These are phyloP conservation scores for Xylariaceae sp. DNA, from an alignment of 2,329 filamentous ascomycete genomes.

Conservation along the genomic window DNA sequence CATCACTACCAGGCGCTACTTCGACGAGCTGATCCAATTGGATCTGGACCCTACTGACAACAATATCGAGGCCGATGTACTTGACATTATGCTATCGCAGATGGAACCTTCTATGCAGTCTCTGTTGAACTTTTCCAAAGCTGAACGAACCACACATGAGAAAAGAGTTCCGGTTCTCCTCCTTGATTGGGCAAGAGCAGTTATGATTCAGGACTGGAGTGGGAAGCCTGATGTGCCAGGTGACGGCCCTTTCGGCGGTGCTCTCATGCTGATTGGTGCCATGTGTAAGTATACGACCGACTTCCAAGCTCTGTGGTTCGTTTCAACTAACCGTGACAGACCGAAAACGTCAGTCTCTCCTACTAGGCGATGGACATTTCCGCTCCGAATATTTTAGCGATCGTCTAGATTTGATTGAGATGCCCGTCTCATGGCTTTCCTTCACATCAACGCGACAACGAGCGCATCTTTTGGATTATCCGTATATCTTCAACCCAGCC, in stretches of 20 bases:
- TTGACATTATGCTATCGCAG: conserved; percentile 48
- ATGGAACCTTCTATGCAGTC: conserved; percentile 49
- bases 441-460: conserved; percentile 58
- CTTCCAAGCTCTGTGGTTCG: conserved; percentile 4
- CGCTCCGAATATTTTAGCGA: conserved; percentile 72
- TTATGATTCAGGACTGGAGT: conserved; percentile 78
- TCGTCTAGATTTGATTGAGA: conserved; percentile 67
- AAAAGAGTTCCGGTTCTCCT: conserved; percentile 53
- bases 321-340: conserved; percentile 41
- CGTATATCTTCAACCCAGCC: conserved; percentile 72
- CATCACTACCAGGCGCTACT: conserved; percentile 49
- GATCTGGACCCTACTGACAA: conserved; percentile 34
- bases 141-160: conserved; percentile 53
- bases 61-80: conserved; percentile 37
- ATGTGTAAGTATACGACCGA: conserved; percentile 60
- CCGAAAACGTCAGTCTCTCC: conserved; percentile 57
- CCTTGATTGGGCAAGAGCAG: conserved; percentile 69
- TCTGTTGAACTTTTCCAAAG: conserved; percentile 45
- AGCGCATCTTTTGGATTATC: conserved; percentile 73
- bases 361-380: conserved; percentile 67
- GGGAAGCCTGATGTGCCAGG: conserved; percentile 66
- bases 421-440: conserved; percentile 68
- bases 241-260: conserved; percentile 70
- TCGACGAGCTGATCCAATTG: conserved; percentile 41
- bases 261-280: conserved; percentile 67